Evolutionary conservation across 108 stramenopile species (phyloP).

Genomic region (Chaetoceros muelleri): DNA sequence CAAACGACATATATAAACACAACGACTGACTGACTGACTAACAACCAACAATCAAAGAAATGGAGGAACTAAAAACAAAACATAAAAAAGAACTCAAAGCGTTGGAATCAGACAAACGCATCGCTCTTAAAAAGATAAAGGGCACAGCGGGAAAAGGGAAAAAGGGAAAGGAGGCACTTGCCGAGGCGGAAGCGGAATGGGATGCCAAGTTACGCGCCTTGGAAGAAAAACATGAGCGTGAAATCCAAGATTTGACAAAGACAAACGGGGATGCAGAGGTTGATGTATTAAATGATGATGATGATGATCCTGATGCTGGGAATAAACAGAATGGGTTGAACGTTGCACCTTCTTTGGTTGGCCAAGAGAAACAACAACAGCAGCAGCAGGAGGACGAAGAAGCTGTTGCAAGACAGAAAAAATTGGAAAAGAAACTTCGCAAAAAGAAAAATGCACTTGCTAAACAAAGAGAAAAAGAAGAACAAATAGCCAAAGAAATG

Average conservation of each 20-base stretch:
- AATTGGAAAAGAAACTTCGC: conserved; percentile 46
- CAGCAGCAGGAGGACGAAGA: conserved; percentile 10
- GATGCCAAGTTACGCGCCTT: conserved; percentile 18
- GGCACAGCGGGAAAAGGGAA: conserved; percentile 40
- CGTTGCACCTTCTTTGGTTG: neutral
- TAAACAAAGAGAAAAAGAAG: conserved; percentile 33
- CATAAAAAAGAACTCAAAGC: conserved; percentile 76
- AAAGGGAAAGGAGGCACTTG: conserved; percentile 65
- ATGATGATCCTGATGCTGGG: conserved; percentile 7
- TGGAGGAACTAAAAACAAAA: conserved; percentile 35
- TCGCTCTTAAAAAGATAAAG: conserved; percentile 72
- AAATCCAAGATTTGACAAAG: neutral
- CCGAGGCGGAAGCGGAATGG: conserved; percentile 20
- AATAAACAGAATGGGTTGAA: neutral
- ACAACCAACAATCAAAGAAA: conserved; percentile 5
- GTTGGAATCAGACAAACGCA: conserved; percentile 70
- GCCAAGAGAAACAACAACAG: conserved; percentile 9
- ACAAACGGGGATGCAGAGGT: conserved; percentile 6
- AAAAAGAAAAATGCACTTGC: conserved; percentile 52
- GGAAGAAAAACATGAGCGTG: conserved; percentile 24
- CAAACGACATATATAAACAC: too few species aligned
- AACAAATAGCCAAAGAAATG: conserved; percentile 32
- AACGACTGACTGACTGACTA: too few species aligned
- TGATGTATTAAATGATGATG: conserved; percentile 1
- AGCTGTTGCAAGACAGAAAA: conserved; percentile 25